phyloP scores from a whole-genome alignment of 176 grass and related monocot genomes.

The Paspalum notatum region DNA sequence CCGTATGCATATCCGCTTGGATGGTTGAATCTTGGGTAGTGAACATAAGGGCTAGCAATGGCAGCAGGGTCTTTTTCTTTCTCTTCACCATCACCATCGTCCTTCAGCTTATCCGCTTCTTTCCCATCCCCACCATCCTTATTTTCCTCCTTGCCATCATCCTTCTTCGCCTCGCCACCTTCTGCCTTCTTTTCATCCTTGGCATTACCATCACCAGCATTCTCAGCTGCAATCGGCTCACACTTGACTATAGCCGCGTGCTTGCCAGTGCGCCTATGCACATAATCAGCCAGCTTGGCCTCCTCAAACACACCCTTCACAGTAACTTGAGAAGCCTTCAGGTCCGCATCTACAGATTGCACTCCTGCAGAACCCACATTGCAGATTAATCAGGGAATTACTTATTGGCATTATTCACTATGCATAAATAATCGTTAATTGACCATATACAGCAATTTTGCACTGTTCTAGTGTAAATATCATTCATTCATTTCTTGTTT shows the following conservation, averaged over 20 bases:
- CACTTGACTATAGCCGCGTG: conserved; percentile 64
- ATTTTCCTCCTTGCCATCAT: conserved; percentile 66
- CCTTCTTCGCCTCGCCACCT: conserved; percentile 40
- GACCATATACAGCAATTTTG: neutral
- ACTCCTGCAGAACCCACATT: conserved; percentile 50
- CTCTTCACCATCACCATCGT: conserved; percentile 39
- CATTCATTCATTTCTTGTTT: no score
- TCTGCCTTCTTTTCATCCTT: conserved; percentile 59
- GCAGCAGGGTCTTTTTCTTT: conserved; percentile 33
- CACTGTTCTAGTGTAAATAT: neutral
- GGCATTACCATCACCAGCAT: conserved; percentile 28
- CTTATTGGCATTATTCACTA: neutral
- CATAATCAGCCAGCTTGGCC: conserved; percentile 60
- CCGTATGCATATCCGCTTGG: conserved; percentile 43
- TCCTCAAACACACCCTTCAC: conserved; percentile 74
- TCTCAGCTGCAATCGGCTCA: conserved; percentile 46
- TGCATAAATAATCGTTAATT: neutral
- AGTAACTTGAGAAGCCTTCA: conserved; percentile 70
- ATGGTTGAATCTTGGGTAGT: conserved; percentile 53
- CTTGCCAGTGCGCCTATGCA: conserved; percentile 69
- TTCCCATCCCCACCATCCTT: conserved; percentile 44
- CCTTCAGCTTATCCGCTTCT: conserved; percentile 40
- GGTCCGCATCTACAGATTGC: conserved; percentile 66
- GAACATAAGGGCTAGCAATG: conserved; percentile 45
- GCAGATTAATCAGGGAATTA: neutral